phyloP scores from a whole-genome alignment of 2,329 filamentous ascomycete species.

The Phyllosticta citriasiana region DNA sequence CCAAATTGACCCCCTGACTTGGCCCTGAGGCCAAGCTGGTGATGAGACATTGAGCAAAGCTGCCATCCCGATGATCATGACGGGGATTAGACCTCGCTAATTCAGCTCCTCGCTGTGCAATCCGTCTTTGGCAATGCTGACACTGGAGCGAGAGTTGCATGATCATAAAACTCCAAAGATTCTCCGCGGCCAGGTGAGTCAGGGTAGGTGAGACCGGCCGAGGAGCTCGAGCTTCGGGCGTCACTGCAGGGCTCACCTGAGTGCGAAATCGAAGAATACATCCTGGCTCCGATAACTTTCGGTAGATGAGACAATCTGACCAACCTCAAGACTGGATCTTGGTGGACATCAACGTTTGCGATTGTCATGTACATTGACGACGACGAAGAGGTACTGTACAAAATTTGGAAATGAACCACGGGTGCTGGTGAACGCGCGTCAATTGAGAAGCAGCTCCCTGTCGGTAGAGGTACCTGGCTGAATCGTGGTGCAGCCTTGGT shows the following conservation, averaged over 20 bases:
- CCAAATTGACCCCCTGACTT: not conserved
- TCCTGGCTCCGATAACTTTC: not conserved
- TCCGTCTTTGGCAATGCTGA: not conserved
- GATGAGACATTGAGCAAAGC: not conserved
- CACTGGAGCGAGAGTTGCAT: not conserved
- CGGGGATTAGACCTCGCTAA: not conserved
- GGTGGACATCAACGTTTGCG: not conserved
- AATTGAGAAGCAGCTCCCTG: not conserved
- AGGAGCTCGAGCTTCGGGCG: not conserved
- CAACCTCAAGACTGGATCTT: not conserved
- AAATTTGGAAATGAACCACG: not conserved
- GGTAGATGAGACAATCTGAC: not conserved
- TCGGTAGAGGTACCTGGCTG: not conserved
- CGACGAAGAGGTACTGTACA: not conserved
- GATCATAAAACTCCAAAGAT: not conserved
- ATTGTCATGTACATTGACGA: not conserved
- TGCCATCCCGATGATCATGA: not conserved
- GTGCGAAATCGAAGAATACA: not conserved
- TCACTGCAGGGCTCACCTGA: not conserved
- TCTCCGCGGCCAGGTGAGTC: not conserved
- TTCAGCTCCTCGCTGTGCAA: not conserved
- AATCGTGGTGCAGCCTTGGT: not conserved
- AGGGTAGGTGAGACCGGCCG: not conserved
- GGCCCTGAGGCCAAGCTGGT: not conserved
- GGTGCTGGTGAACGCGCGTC: not conserved